Conservation (phyloP, 768 basidiomycete genomes). For the Termitomyces sp. region DNA sequence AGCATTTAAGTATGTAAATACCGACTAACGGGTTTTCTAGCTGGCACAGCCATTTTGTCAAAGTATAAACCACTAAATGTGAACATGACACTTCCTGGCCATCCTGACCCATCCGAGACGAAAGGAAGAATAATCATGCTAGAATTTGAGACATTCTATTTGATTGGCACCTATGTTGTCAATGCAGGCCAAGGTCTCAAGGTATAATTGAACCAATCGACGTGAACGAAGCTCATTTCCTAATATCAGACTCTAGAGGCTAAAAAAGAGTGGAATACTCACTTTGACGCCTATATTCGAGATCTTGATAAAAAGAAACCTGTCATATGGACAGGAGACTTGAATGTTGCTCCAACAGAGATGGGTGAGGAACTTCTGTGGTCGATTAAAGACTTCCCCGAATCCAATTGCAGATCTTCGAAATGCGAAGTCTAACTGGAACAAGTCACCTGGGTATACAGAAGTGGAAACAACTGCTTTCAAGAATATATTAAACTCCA, state of each 20-base stretch:
- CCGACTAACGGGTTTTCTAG: constrained; percentile 30
- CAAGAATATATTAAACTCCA: constrained; percentile 57
- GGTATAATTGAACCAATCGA: constrained; percentile 29
- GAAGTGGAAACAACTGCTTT: constrained; percentile 77
- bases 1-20: neutral
- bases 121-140: constrained; percentile 79
- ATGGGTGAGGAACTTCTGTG: constrained; percentile 36
- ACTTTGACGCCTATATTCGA: constrained; percentile 71
- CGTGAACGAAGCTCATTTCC: neutral
- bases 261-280: constrained; percentile 75
- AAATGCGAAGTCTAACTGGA: constrained; percentile 75
- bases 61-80: constrained; percentile 70
- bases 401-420: constrained; percentile 46
- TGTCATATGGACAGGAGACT: constrained; percentile 84
- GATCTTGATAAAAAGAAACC: constrained; percentile 74
- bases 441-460: constrained; percentile 84
- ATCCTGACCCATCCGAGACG: constrained; percentile 56
- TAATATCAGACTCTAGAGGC: constrained; percentile 59
- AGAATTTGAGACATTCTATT: constrained; percentile 67
- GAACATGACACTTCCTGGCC: constrained; percentile 64
- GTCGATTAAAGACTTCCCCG: neutral
- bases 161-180: constrained; percentile 80
- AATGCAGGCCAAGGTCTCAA: constrained; percentile 79
- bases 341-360: constrained; percentile 82
- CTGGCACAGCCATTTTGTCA: constrained; percentile 77